Conservation (phyloP, 495 filamentous ascomycete species). For the Aspergillus affinis region DNA sequence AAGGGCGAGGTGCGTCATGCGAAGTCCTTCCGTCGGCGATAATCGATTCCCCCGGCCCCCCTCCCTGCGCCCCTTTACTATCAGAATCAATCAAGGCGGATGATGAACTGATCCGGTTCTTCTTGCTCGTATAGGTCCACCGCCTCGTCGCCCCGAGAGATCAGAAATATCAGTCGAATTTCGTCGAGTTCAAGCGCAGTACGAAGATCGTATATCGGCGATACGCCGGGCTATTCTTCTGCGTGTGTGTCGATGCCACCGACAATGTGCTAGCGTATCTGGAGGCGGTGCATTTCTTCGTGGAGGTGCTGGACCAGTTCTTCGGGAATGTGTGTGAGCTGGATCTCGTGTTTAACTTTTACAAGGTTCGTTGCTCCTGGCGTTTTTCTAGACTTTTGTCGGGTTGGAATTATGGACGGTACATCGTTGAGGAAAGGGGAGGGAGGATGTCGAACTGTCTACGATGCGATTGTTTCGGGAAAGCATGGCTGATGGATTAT, state of each 20-base stretch:
- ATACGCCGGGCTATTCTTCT: constrained; percentile 97
- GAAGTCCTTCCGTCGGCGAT: constrained; percentile 1
- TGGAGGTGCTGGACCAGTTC: constrained; percentile 96
- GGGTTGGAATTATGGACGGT: too few species aligned
- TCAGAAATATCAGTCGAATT: constrained; percentile 99
- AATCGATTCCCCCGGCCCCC: not conserved
- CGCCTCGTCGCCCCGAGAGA: constrained; percentile 95
- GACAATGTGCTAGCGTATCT: constrained; percentile 98
- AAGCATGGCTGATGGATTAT: constrained; percentile 3
- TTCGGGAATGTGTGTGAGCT: constrained; percentile 99
- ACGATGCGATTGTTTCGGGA: not conserved
- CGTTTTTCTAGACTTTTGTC: not conserved
- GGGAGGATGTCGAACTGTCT: not conserved
- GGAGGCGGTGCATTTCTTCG: constrained; percentile 98
- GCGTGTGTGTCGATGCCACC: constrained; percentile 97
- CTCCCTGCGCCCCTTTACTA: not conserved
- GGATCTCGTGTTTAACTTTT: constrained; percentile 98
- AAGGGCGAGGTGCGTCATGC: constrained; percentile 71
- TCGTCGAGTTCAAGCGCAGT: constrained; percentile 82
- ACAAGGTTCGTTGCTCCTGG: constrained; percentile 58
- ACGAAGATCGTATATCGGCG: constrained; percentile 94
- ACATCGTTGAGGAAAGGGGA: not conserved
- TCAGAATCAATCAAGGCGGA: too few species aligned
- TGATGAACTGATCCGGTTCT: not conserved
- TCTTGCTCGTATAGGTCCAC: constrained; percentile 64